A percentile compares a stretch with the other conserved stretches of the same genome.
Conservation (phyloP, 1,139 yeast species). For the Hemisphaericaspora xylanilytica region DNA sequence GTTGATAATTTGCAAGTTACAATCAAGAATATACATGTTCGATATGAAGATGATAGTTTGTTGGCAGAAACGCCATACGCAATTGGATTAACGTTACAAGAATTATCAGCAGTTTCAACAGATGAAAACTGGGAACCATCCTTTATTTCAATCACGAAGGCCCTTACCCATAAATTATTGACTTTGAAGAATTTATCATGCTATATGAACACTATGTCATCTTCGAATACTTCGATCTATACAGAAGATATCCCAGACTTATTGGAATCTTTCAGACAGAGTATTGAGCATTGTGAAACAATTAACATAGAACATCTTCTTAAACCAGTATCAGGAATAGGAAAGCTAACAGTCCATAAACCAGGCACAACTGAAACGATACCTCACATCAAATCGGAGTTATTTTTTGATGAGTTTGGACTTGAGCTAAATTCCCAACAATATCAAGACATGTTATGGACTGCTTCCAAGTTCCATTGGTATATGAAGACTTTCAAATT, state of each 20-base stretch:
- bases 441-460: slow-evolving; percentile 77
- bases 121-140: slow-evolving; percentile 83
- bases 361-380: slow-evolving; percentile 61
- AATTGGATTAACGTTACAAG: slow-evolving; percentile 77
- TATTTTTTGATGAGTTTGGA: slow-evolving; percentile 85
- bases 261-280: slow-evolving; percentile 38
- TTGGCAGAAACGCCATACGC: slow-evolving; percentile 75
- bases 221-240: slow-evolving; percentile 41
- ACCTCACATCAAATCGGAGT: slow-evolving; percentile 76
- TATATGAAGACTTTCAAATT: slow-evolving; percentile 74
- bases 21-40: slow-evolving; percentile 82
- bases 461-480: slow-evolving; percentile 80
- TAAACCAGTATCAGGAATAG: slow-evolving; percentile 87
- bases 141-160: slow-evolving; percentile 70
- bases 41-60: slow-evolving; percentile 80
- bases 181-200: slow-evolving; percentile 72
- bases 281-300: slow-evolving; percentile 25
- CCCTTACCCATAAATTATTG: slow-evolving; percentile 72
- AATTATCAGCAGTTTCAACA: slow-evolving; percentile 88
- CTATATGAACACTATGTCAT: slow-evolving; percentile 76
- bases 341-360: slow-evolving; percentile 79
- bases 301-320: slow-evolving; percentile 58
- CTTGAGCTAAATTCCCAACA: slow-evolving; percentile 81
- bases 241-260: slow-evolving; percentile 44
- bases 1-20: slow-evolving; percentile 94